These are phyloP conservation scores for Dendryphion nanum DNA, from an alignment of 2,329 filamentous ascomycete genomes.

Conservation along the genomic window DNA sequence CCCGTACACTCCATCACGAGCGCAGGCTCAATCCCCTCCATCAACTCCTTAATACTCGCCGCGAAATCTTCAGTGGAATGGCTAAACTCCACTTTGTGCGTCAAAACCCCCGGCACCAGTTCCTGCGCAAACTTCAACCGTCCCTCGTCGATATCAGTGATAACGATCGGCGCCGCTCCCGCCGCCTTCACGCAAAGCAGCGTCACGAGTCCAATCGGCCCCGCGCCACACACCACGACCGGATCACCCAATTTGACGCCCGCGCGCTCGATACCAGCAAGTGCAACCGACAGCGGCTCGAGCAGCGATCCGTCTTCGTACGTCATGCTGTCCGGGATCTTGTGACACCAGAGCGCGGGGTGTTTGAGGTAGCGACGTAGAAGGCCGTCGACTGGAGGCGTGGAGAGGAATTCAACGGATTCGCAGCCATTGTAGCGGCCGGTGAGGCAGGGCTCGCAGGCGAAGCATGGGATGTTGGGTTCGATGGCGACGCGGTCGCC, in stretches of 20 bases:
- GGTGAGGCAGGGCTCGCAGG: constrained; percentile 86
- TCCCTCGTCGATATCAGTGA: constrained; percentile 91
- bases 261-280: constrained; percentile 84
- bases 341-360: constrained; percentile 92
- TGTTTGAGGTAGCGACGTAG: constrained; percentile 93
- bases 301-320: constrained; percentile 89
- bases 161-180: constrained; percentile 85
- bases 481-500: constrained; percentile 93
- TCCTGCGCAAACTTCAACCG: constrained; percentile 81
- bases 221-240: constrained; percentile 86
- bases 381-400: constrained; percentile 83
- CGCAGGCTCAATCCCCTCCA: constrained; percentile 77
- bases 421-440: constrained; percentile 96
- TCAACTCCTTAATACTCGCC: constrained; percentile 63
- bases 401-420: constrained; percentile 80
- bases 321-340: constrained; percentile 81
- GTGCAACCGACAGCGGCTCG: constrained; percentile 84
- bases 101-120: constrained; percentile 74
- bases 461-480: constrained; percentile 88
- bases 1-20: constrained; percentile 91
- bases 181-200: constrained; percentile 81
- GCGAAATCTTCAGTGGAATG: constrained; percentile 69
- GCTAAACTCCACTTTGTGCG: constrained; percentile 70
- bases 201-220: constrained; percentile 89
- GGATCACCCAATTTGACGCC: constrained; percentile 80